Base-by-base conservation (phyloP, 768 basidiomycete species). In the Hydnum rufescens region DNA sequence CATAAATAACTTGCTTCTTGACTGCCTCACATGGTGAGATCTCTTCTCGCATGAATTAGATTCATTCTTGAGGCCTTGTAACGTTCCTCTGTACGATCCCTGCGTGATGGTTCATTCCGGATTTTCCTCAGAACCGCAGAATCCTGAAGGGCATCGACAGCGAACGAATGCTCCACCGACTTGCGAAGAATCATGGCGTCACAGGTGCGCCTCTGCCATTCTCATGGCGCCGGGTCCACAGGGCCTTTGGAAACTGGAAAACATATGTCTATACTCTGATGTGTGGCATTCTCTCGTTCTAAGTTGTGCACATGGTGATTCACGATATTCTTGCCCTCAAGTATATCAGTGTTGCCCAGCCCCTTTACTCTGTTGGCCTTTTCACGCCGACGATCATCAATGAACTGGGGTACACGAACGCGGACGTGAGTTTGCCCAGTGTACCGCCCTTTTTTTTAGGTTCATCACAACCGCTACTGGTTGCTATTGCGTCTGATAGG, bases 101-200 rank as follows among this genome's bases (percentile, higher is more conserved):
- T n/a, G n/a, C n/a, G n/a, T 66, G 4, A 57, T 63, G 28, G 57
- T 69, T 36, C 74, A 66, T 16, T 66, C 66, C 51, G 47, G 64
- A 8, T 60, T 32, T 28, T 46, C 39, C 57, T 4, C 64, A 68
- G 36, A 62, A 70, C 30, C 58, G 48, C 30, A 51, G 57, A 19
- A 65, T n/a, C n/a, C n/a, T n/a, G n/a, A n/a, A n/a, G n/a, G n/a
- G n/a, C n/a, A n/a, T n/a, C n/a, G n/a, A n/a, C n/a, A n/a, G n/a
- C n/a, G n/a, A n/a, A n/a, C n/a, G n/a, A n/a, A n/a, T n/a, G n/a
- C n/a, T n/a, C n/a, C n/a, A n/a, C n/a, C n/a, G n/a, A n/a, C n/a
- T n/a, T n/a, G n/a, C n/a, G n/a, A n/a, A n/a, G n/a, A n/a, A 67
- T 32, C 61, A 64, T 39, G 70, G 70, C 28, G 58, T 68, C 16